Conservation (phyloP, 805 yeast species). For the Kluyveromyces lactis region DNA sequence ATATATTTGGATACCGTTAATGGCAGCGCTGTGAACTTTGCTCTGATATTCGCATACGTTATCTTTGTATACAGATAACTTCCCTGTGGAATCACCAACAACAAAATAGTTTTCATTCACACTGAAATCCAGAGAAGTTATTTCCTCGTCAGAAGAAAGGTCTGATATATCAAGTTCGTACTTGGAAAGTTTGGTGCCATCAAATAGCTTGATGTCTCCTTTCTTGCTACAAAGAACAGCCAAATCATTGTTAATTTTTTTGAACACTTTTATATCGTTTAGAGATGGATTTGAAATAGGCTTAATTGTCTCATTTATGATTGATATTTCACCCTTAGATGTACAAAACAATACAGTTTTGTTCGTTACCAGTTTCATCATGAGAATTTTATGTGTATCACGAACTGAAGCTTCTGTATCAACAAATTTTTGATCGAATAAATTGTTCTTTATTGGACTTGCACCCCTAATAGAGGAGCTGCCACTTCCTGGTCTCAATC, state of each 20-base stretch:
- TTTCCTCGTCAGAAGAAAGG: slow-evolving; percentile 15
- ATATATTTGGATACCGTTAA: slow-evolving; percentile 38
- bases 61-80: slow-evolving; percentile 16
- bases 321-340: slow-evolving; percentile 1
- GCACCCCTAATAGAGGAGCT: background rate
- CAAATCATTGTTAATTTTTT: slow-evolving; percentile 26
- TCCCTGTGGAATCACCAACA: slow-evolving; percentile 46
- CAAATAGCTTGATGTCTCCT: slow-evolving; percentile 33
- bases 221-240: slow-evolving; percentile 35
- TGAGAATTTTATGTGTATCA: background rate
- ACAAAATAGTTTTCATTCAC: slow-evolving; percentile 24
- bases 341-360: background rate
- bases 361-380: background rate
- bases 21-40: slow-evolving; percentile 44
- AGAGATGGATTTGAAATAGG: background rate
- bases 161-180: slow-evolving; percentile 9
- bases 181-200: slow-evolving; percentile 11
- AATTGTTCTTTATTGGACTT: slow-evolving; percentile 1
- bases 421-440: background rate
- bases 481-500: background rate
- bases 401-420: background rate
- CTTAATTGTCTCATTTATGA: background rate
- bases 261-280: slow-evolving; percentile 31
- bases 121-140: slow-evolving; percentile 35
- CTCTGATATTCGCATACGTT: slow-evolving; percentile 21